These are phyloP conservation scores for Keqinozyma sinolaborantium DNA, from an alignment of 1,139 yeast species.

Conservation along the genomic window DNA sequence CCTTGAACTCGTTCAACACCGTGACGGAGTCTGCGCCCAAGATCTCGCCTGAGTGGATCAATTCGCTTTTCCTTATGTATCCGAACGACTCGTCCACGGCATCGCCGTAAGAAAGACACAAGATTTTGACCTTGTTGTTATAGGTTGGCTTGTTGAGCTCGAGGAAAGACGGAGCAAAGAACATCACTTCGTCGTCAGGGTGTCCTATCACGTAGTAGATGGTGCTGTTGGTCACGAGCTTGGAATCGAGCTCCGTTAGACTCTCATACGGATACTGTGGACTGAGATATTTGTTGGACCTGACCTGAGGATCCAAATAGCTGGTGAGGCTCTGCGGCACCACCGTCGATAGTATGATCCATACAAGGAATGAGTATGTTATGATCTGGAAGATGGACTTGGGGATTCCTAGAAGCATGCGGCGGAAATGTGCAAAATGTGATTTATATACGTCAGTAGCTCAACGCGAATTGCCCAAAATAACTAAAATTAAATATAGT, in stretches of 20 bases:
- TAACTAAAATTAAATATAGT: too few relatives aligned
- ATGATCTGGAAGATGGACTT: conserved; percentile 15
- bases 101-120: conserved; percentile 80
- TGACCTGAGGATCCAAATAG: conserved; percentile 25
- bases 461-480: too few relatives aligned
- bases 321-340: conserved; percentile 36
- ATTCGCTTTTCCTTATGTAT: conserved; percentile 52
- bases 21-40: conserved; percentile 54
- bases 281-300: conserved; percentile 18
- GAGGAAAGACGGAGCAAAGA: conserved; percentile 77
- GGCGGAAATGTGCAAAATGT: conserved; percentile 1
- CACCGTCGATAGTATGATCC: conserved; percentile 39
- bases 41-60: conserved; percentile 51
- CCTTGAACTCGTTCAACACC: conserved; percentile 54
- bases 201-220: conserved; percentile 76
- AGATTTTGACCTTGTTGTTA: conserved; percentile 49
- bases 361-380: conserved; percentile 23
- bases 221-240: conserved; percentile 31
- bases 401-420: conserved; percentile 12
- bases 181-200: conserved; percentile 99
- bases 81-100: conserved; percentile 68
- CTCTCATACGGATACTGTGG: conserved; percentile 34
- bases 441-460: too few relatives aligned
- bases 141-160: conserved; percentile 48
- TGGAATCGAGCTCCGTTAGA: conserved; percentile 31